A percentile compares a stretch with the other conserved stretches of the same genome.
Conservation (phyloP, 345 rosid species). For the Viola odorata region DNA sequence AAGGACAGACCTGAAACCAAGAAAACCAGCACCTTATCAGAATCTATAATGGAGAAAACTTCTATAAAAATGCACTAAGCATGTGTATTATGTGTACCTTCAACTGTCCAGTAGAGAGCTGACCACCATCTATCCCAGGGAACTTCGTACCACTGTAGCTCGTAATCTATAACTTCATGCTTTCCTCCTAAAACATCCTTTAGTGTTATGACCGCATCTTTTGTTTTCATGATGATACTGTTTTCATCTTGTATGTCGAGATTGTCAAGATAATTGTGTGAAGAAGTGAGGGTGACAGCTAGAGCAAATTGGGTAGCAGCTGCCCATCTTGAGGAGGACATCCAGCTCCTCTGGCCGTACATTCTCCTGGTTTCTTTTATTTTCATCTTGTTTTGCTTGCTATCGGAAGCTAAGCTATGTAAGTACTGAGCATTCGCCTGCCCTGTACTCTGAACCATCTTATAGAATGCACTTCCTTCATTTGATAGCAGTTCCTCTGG, state of each 20-base stretch:
- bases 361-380: constrained; percentile 1
- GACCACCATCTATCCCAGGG: constrained; percentile 87
- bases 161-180: constrained; percentile 52
- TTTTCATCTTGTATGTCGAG: constrained; percentile 45
- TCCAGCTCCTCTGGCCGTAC: constrained; percentile 17
- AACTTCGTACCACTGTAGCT: constrained; percentile 43
- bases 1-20: constrained; percentile 56
- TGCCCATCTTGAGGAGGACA: constrained; percentile 27
- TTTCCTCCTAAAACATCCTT: constrained; percentile 76
- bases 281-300: constrained; percentile 63
- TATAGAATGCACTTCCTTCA: constrained; percentile 26
- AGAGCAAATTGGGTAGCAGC: constrained; percentile 66
- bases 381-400: constrained; percentile 7
- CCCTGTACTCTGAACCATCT: constrained; percentile 32
- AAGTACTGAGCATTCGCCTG: constrained; percentile 29
- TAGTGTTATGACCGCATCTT: constrained; percentile 66
- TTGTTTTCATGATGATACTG: constrained; percentile 63
- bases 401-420: constrained; percentile 16
- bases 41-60: not conserved
- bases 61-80: not conserved
- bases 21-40: constrained; percentile 7
- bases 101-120: constrained; percentile 71
- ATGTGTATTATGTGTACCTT: constrained; percentile 42
- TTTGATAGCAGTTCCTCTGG: constrained; percentile 27
- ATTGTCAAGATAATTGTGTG: constrained; percentile 55